A percentile compares a stretch with the other conserved stretches of the same genome.
phyloP scores from a whole-genome alignment of 495 filamentous ascomycete genomes.

The Tuber umbilicatum region DNA sequence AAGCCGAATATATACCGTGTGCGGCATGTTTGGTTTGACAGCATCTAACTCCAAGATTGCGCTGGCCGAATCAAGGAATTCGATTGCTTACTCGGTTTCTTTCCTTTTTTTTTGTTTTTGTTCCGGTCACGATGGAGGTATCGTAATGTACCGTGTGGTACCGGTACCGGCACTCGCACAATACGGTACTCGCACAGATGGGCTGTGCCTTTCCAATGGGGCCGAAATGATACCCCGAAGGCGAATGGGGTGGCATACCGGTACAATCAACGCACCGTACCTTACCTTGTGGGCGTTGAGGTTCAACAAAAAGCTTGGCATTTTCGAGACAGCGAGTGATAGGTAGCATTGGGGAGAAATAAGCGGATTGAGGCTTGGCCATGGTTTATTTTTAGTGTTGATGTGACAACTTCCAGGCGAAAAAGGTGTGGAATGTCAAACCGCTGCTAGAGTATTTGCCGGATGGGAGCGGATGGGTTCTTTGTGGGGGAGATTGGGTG shows the following conservation, averaged over 20 bases:
- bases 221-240: too few species aligned
- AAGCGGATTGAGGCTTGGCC: background rate
- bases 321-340: background rate
- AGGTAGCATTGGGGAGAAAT: background rate
- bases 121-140: background rate
- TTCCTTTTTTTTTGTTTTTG: background rate
- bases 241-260: background rate
- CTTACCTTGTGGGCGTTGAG: background rate
- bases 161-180: background rate
- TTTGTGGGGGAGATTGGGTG: background rate
- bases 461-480: background rate
- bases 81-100: background rate
- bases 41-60: background rate
- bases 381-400: background rate
- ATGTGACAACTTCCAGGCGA: background rate
- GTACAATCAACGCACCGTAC: background rate
- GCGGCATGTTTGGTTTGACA: background rate
- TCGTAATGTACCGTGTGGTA: background rate
- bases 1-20: background rate
- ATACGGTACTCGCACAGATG: too few species aligned
- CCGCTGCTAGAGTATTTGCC: background rate
- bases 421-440: background rate
- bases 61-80: background rate
- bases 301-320: background rate
- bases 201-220: background rate